A percentile compares a stretch with the other conserved stretches of the same genome.
Conservation (phyloP, 192 early-diverging fungal genomes). For the Chytriomyces sp. region DNA sequence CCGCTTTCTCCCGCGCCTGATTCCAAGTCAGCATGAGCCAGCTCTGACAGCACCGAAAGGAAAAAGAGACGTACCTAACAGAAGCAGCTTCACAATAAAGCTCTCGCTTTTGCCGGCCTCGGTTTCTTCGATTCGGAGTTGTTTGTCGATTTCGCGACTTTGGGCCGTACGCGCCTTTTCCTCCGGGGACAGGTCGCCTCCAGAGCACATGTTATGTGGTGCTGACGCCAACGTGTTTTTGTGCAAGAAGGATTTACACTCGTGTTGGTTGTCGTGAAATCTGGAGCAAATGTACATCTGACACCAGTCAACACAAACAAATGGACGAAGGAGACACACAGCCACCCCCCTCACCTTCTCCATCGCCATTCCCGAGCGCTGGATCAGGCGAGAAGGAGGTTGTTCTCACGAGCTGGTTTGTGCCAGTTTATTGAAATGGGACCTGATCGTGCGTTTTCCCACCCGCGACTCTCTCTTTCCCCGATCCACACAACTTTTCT, state of each 20-base stretch:
- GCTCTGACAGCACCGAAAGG: not conserved
- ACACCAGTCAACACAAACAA: not conserved
- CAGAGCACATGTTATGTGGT: not conserved
- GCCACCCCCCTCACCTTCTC: not conserved
- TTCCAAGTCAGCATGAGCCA: not conserved
- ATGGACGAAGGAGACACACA: constrained; percentile 29
- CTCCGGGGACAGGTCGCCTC: not conserved
- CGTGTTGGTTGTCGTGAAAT: no score
- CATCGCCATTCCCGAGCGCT: not conserved
- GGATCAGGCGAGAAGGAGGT: constrained; percentile 25
- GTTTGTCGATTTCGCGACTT: not conserved
- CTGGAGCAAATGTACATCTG: not conserved
- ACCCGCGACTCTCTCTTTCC: not conserved
- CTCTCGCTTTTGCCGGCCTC: not conserved
- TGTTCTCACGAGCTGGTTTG: constrained; percentile 31
- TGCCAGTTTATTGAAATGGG: not conserved
- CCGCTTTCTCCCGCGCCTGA: constrained; percentile 47
- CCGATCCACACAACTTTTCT: no score
- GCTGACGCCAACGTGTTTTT: not conserved
- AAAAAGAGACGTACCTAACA: constrained; percentile 19
- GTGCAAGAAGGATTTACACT: no score
- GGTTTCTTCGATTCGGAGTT: not conserved
- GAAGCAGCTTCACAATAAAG: constrained; percentile 39
- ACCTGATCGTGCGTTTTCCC: not conserved
- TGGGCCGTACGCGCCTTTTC: not conserved